These are phyloP conservation scores for Afroboletus lepidellus DNA, from an alignment of 1,284 basidiomycete genomes.

Conservation along the genomic window DNA sequence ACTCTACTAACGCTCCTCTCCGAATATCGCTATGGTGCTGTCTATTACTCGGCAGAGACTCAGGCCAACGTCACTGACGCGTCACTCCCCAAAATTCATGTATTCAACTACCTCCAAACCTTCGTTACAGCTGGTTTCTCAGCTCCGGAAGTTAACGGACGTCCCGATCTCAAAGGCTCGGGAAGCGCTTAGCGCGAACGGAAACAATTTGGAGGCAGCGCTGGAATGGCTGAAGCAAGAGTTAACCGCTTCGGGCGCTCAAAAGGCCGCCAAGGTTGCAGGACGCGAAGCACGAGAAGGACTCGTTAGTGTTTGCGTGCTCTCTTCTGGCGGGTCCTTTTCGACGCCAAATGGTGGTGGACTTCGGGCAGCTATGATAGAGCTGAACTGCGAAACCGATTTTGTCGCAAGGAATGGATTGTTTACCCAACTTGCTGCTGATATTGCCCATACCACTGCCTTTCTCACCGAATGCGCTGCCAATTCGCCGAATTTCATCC, in stretches of 20 bases:
- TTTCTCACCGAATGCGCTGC: constrained; percentile 66
- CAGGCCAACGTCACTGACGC: constrained; percentile 17
- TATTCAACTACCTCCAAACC: constrained; percentile 48
- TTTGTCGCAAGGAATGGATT: constrained; percentile 90
- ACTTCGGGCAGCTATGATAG: constrained; percentile 82
- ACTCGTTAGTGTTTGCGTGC: constrained; percentile 71
- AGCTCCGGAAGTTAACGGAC: constrained; percentile 79
- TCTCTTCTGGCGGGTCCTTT: constrained; percentile 53
- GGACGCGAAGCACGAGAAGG: constrained; percentile 77
- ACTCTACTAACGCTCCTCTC: no score
- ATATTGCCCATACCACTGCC: constrained; percentile 87
- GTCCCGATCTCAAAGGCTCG: constrained; percentile 87
- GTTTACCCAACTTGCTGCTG: constrained; percentile 74
- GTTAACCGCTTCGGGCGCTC: constrained; percentile 66
- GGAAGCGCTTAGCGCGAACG: constrained; percentile 76
- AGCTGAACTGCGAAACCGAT: constrained; percentile 96
- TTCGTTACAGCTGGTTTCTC: constrained; percentile 76
- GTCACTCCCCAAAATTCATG: constrained; percentile 4
- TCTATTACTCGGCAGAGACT: constrained; percentile 6
- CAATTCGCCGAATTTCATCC: constrained; percentile 41
- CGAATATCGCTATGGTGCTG: constrained; percentile 12
- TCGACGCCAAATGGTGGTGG: constrained; percentile 40
- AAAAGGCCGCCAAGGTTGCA: constrained; percentile 83
- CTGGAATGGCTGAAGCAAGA: constrained; percentile 82
- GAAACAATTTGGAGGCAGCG: constrained; percentile 75